These are phyloP conservation scores for Viola pubescens DNA, from an alignment of 441 rosid genomes.

Conservation along the genomic window DNA sequence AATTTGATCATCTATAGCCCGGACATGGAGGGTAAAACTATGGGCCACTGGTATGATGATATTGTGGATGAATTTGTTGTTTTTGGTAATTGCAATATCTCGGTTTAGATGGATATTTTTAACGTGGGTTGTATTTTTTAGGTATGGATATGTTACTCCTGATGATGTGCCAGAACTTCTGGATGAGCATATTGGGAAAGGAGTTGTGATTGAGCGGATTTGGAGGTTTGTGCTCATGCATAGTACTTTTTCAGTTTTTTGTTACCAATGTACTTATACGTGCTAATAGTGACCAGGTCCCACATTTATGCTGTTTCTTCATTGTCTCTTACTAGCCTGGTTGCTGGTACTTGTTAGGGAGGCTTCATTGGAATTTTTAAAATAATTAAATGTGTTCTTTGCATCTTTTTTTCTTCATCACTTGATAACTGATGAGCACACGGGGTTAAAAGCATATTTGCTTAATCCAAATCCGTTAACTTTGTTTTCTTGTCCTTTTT, in stretches of 20 bases:
- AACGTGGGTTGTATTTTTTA: conserved; percentile 20
- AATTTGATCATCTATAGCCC: conserved; percentile 67
- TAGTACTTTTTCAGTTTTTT: conserved; percentile 6
- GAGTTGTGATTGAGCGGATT: conserved; percentile 57
- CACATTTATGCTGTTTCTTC: background rate
- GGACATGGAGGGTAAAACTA: conserved; percentile 48
- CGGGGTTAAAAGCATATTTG: too few species aligned
- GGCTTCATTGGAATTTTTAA: background rate
- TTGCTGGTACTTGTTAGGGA: background rate
- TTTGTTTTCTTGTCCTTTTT: too few species aligned
- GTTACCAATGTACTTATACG: background rate
- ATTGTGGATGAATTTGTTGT: background rate
- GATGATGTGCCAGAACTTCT: conserved; percentile 79
- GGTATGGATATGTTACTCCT: conserved; percentile 97
- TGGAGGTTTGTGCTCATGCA: conserved; percentile 54
- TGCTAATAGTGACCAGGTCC: background rate
- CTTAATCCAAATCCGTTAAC: too few species aligned
- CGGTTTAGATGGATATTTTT: conserved; percentile 5
- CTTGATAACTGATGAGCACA: background rate
- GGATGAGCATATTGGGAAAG: conserved; percentile 78
- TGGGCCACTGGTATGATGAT: conserved; percentile 76
- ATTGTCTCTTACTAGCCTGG: background rate
- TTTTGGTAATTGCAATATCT: background rate
- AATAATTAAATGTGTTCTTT: too few species aligned
- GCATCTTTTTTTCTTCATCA: background rate